phyloP scores from a whole-genome alignment of 345 rosid genomes.

The Chamaenerion angustifolium region DNA sequence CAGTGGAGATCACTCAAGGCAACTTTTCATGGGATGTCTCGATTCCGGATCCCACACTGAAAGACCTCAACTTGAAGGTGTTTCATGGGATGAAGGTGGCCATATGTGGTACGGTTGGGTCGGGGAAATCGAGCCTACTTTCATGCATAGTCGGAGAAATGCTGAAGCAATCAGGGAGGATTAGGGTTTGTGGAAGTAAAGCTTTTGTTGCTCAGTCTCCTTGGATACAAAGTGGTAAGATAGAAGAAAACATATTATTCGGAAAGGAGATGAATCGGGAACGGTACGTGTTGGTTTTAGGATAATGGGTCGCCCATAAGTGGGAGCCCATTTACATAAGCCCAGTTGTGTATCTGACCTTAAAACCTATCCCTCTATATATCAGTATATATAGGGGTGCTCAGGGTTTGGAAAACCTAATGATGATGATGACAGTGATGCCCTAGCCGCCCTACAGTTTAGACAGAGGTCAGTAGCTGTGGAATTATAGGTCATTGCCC shows the following conservation, averaged over 20 bases:
- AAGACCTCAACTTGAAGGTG: slow-evolving; percentile 31
- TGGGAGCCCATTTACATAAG: too few relatives aligned
- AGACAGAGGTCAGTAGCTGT: too few relatives aligned
- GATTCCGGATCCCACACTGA: slow-evolving; percentile 24
- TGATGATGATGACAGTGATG: too few relatives aligned
- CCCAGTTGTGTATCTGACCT: too few relatives aligned
- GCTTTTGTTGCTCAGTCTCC: slow-evolving; percentile 70
- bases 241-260: slow-evolving; percentile 49
- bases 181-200: slow-evolving; percentile 37
- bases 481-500: too few relatives aligned
- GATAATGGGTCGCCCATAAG: too few relatives aligned
- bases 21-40: slow-evolving; percentile 45
- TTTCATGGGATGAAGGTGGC: slow-evolving; percentile 45
- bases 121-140: slow-evolving; percentile 63
- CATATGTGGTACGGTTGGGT: slow-evolving; percentile 59
- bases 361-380: too few relatives aligned
- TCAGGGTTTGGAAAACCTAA: too few relatives aligned
- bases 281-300: too few relatives aligned
- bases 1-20: slow-evolving; percentile 28
- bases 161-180: slow-evolving; percentile 37
- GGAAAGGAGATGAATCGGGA: slow-evolving; percentile 35
- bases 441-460: too few relatives aligned
- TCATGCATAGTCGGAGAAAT: slow-evolving; percentile 59
- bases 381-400: too few relatives aligned
- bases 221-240: slow-evolving; percentile 74